Evolutionary conservation across 306 rosid species (phyloP).

Genomic region (Prunus persica): DNA sequence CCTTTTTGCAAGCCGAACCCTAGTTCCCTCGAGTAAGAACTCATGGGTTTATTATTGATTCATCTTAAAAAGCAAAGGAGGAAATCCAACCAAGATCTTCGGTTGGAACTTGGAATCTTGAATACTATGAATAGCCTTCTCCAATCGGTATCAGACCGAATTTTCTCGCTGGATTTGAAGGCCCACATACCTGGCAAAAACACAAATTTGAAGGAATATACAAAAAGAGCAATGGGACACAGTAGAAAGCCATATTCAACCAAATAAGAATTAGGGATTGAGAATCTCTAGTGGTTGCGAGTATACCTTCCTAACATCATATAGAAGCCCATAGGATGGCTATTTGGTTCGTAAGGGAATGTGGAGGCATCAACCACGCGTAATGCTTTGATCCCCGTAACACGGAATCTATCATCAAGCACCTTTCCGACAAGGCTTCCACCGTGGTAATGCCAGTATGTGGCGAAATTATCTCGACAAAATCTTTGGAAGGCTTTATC

Average conservation of each 20-base stretch:
- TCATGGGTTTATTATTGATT: too few species aligned
- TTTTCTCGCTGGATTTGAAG: neutral
- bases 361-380: conserved; percentile 14
- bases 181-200: neutral
- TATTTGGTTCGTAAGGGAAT: neutral
- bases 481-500: conserved; percentile 3
- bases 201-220: neutral
- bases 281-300: too few species aligned
- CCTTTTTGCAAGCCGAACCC: too few species aligned
- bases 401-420: conserved; percentile 7
- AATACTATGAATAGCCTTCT: too few species aligned
- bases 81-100: too few species aligned
- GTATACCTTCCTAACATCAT: conserved; percentile 25
- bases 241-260: neutral
- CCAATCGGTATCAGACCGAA: neutral
- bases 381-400: neutral
- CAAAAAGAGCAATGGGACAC: neutral
- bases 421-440: conserved; percentile 24
- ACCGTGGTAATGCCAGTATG: conserved; percentile 29
- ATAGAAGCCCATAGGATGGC: neutral
- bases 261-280: too few species aligned
- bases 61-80: too few species aligned
- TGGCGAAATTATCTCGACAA: conserved; percentile 6
- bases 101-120: too few species aligned
- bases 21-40: too few species aligned